Evolutionary conservation across 768 basidiomycete genomes (phyloP), one percentile per base, ranked within the genome.

Genomic region (Rossbeevera mucosa): DNA sequence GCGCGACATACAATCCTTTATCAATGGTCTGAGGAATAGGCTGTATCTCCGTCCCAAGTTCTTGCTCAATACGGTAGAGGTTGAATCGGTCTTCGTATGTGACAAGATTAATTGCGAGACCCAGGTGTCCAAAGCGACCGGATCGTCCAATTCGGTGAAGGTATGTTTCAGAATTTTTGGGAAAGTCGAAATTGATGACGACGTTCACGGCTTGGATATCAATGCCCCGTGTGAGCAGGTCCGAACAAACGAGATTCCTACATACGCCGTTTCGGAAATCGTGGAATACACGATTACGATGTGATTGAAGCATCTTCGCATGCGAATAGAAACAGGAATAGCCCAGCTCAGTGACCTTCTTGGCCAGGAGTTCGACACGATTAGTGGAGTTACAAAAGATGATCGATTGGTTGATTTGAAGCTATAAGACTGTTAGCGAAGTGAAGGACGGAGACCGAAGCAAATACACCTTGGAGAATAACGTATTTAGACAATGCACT

Each of bases 311-410:
- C 95, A 99, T 99, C 76, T 94, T 95, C 48, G 95, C 95, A 71
- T 99, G 95, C 47, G 95, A 98, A 79, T 96, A 99, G 84, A 99
- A 99, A 78, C 95, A 99, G 41, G 95, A 99, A 71, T 98, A 99
- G 59, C 95, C 95, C 48, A 97, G 86, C 66, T 99, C 96, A 12
- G 95, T 99, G 62, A 99, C 93, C 76, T 99, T 99, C 77, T 98
- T 97, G 55, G 95, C 95, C 62, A 99, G 81, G 44, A 99, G 88
- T 74, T 99, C 95, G 75, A 99, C 95, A 53, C 95, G 93, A 78
- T 97, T 96, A 64, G 95, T 99, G 59, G 95, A 97, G 79, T 99
- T 99, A 76, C 95, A 99, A 75, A 99, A 99, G 68, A 99, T 99
- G 74, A 99, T 98, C 54, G 95, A 97, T 75, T 99, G 95, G 75